These are phyloP conservation scores for Daphne laureola DNA, from an alignment of 441 rosid species.

Conservation along the genomic window DNA sequence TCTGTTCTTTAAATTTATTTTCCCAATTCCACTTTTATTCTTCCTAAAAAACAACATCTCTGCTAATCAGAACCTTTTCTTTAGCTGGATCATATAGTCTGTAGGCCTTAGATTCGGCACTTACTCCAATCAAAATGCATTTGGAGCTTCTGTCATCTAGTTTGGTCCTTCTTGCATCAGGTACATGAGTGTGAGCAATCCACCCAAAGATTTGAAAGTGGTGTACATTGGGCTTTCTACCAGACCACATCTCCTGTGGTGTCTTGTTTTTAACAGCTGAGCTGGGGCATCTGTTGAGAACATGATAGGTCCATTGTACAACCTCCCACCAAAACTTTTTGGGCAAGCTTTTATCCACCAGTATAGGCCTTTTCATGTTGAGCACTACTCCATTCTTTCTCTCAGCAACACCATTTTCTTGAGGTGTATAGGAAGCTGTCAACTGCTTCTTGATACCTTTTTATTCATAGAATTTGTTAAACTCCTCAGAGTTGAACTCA, in stretches of 20 bases:
- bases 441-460: background rate
- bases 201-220: background rate
- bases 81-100: no score
- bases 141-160: background rate
- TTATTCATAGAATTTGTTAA: background rate
- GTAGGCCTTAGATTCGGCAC: background rate
- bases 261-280: background rate
- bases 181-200: background rate
- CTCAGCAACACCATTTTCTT: background rate
- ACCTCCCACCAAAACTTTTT: background rate
- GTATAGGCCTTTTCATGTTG: background rate
- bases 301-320: background rate
- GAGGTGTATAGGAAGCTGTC: background rate
- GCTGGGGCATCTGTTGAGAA: background rate
- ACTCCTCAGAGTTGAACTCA: no score
- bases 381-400: background rate
- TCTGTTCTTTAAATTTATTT: no score
- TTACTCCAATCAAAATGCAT: background rate
- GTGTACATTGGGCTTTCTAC: background rate
- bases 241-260: background rate
- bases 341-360: background rate
- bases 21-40: no score
- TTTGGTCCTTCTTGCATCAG: background rate
- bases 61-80: no score
- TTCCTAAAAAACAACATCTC: no score